These are phyloP conservation scores for Calonectria fujianensis DNA, from an alignment of 2,329 filamentous ascomycete genomes.

Conservation along the genomic window DNA sequence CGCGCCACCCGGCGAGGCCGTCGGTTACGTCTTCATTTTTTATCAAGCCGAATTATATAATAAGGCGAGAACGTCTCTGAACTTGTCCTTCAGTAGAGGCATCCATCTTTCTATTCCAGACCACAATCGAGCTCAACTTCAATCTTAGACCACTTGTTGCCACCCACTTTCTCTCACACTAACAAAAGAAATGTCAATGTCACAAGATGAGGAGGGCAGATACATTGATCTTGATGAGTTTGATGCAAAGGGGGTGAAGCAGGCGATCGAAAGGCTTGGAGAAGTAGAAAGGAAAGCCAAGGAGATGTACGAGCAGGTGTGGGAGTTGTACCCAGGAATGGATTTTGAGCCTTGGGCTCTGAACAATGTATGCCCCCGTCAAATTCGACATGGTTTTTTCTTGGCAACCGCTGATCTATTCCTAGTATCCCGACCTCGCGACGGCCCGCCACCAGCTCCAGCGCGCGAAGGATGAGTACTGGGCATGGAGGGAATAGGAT, in stretches of 20 bases:
- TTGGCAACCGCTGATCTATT: neutral
- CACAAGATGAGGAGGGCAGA: neutral
- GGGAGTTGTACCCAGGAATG: neutral
- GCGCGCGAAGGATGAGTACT: constrained; percentile 1
- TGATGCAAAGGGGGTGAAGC: neutral
- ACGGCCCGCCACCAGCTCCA: neutral
- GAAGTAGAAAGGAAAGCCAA: neutral
- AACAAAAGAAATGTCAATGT: neutral
- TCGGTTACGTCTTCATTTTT: neutral
- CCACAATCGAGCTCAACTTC: neutral
- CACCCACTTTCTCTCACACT: too few relatives aligned
- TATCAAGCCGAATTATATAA: neutral
- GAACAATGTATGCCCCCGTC: neutral
- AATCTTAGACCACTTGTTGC: neutral
- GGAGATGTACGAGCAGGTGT: neutral
- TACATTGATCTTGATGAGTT: neutral
- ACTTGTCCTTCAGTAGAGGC: neutral
- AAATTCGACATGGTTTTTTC: neutral
- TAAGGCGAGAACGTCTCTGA: neutral
- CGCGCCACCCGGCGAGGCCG: neutral
- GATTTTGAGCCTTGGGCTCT: neutral
- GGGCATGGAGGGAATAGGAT: constrained; percentile 1
- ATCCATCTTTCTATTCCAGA: neutral
- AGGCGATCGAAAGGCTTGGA: neutral
- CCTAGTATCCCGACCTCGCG: neutral